phyloP scores from a whole-genome alignment of 1,139 yeast species.

The Pichia sp. region DNA sequence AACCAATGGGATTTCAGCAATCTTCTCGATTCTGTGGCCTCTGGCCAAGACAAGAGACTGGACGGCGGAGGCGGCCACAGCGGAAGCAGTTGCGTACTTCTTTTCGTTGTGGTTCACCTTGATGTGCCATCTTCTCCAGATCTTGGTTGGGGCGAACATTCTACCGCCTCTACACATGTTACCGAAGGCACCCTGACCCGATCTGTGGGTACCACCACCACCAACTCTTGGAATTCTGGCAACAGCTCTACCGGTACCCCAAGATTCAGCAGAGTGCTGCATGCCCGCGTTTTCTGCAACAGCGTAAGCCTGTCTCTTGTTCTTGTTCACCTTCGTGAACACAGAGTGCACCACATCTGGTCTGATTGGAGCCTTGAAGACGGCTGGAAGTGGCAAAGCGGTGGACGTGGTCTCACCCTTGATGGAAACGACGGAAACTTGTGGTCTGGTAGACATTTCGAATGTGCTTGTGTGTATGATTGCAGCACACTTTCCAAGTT shows the following conservation, averaged over 20 bases:
- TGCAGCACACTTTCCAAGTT: no score
- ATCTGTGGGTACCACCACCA: constrained; percentile 99
- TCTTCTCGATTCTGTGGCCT: constrained; percentile 99
- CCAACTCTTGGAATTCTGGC: constrained; percentile 99
- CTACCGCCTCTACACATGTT: constrained; percentile 99
- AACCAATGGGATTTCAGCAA: constrained; percentile 98
- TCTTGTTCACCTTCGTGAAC: constrained; percentile 97
- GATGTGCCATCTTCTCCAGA: constrained; percentile 99
- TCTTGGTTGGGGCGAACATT: constrained; percentile 99
- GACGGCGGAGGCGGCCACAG: constrained; percentile 98
- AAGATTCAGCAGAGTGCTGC: constrained; percentile 99
- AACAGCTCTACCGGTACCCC: constrained; percentile 99
- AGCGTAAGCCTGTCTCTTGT: constrained; percentile 99
- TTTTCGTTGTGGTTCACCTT: constrained; percentile 99
- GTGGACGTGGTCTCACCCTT: constrained; percentile 83
- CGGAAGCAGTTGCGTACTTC: constrained; percentile 99
- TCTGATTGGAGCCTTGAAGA: constrained; percentile 99
- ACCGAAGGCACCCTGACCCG: constrained; percentile 99
- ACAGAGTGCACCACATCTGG: constrained; percentile 99
- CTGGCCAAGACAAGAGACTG: constrained; percentile 98
- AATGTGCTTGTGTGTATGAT: constrained; percentile 10
- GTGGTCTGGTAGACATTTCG: constrained; percentile 78
- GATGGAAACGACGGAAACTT: constrained; percentile 85
- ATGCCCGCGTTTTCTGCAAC: constrained; percentile 99
- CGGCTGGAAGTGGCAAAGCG: constrained; percentile 94